Evolutionary conservation across 345 rosid genomes (phyloP), one percentile per base, ranked within the genome.

Genomic region (Combretum micranthum): DNA sequence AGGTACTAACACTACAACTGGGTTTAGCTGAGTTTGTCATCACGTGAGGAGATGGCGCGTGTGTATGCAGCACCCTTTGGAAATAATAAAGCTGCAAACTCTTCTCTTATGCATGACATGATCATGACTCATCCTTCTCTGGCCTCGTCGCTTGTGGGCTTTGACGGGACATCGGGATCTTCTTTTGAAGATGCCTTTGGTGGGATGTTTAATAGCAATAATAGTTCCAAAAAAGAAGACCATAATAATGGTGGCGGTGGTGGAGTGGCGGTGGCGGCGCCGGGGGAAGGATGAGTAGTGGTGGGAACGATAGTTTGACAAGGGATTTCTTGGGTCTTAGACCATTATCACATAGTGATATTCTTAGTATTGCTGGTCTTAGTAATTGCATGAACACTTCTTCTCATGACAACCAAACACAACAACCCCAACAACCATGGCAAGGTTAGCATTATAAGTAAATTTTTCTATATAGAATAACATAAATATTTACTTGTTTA

Each of bases 281-380:
- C 42, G 9, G 39, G 13, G 52, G 52, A 19, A 12, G 72, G 59
- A 16, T 3, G 39, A 32, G 3, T 4, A 7, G 39, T 4, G 39
- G 39, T 32, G 10, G 39, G 39, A 65, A 78, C 44, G 89, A 79
- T 64, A 90, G 69, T 20, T 54, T 85, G 74, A 91, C 96, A 0
- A 84, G 96, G 75, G 96, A 91, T 68, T 91, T 91, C 83, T 77
- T 88, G 74, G 95, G 93, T 37, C 56, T 88, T 42, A 72, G 86
- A 66, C 77, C 90, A 4, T 71, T 85, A 32, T 82, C 92, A 47
- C 90, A 80, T n/a, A 78, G 72, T 64, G 92, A 84, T 66, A 79
- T 92, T 61, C 65, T 92, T 55, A 81, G 71, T 59, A 76, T 86
- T 56, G 81, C 87, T 21, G 90, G 84, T 39, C 76, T 88, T 37